phyloP scores from a whole-genome alignment of 1,284 basidiomycete species.

The Malassezia sympodialis region DNA sequence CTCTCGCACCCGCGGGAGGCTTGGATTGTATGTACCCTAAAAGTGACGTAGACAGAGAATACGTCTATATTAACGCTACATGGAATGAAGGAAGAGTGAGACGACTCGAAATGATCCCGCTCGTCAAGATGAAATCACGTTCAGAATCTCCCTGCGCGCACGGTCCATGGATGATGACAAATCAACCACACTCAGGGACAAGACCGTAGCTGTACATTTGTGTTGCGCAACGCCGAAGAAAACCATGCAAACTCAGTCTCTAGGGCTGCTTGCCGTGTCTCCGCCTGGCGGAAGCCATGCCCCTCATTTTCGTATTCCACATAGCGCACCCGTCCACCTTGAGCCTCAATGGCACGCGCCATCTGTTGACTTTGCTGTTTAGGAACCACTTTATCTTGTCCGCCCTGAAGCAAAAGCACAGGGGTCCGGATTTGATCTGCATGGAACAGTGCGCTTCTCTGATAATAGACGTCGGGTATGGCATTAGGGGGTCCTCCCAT shows the following conservation, averaged over 20 bases:
- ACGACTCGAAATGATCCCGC: not conserved
- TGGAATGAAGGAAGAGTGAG: not conserved
- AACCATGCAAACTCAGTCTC: slow-evolving; percentile 14
- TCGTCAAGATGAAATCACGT: not conserved
- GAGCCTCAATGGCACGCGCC: slow-evolving; percentile 17
- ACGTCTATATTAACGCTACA: not conserved
- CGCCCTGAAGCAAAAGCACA: slow-evolving; percentile 56
- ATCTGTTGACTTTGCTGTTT: slow-evolving; percentile 54
- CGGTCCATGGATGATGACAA: slow-evolving; percentile 15
- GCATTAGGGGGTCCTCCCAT: slow-evolving; percentile 55
- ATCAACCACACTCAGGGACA: not conserved
- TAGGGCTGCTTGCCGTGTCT: slow-evolving; percentile 13
- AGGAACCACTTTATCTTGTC: slow-evolving; percentile 56
- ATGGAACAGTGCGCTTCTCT: slow-evolving; percentile 54
- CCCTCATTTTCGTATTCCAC: slow-evolving; percentile 31
- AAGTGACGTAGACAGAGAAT: not conserved
- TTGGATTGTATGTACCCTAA: not conserved
- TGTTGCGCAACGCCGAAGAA: not conserved
- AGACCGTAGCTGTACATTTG: not conserved
- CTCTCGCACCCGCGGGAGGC: not conserved
- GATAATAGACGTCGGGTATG: slow-evolving; percentile 53
- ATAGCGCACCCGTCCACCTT: slow-evolving; percentile 21
- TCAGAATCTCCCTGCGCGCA: slow-evolving; percentile 1
- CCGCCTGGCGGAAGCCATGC: slow-evolving; percentile 22
- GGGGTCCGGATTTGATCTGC: slow-evolving; percentile 54